These are phyloP conservation scores for Syzygium aromaticum DNA, from an alignment of 345 rosid species.

Conservation along the genomic window DNA sequence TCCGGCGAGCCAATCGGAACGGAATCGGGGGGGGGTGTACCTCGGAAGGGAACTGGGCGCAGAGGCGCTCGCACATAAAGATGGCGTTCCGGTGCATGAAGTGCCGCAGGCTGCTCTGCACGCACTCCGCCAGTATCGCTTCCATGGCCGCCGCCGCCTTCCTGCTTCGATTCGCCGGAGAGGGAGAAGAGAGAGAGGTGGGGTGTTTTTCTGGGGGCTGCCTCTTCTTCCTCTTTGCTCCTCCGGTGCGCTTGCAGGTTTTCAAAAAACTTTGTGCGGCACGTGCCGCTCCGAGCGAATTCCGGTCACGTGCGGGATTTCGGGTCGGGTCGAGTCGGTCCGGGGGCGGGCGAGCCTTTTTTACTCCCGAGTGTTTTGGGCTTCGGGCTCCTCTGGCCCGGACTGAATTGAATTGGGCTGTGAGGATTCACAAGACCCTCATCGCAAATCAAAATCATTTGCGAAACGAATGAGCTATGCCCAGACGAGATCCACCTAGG, in stretches of 20 bases:
- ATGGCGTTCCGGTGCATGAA: conserved; percentile 78
- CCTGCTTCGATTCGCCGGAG: conserved; percentile 5
- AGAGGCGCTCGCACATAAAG: conserved; percentile 96
- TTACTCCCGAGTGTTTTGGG: not conserved
- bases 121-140: conserved; percentile 67
- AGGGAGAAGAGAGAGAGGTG: conserved; percentile 5
- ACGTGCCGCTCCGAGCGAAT: not conserved
- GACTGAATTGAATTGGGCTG: not conserved
- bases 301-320: not conserved
- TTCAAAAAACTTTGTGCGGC: not conserved
- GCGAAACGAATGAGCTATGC: no score
- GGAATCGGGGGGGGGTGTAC: conserved; percentile 11
- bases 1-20: not conserved
- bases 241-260: not conserved
- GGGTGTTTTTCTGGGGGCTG: conserved; percentile 3
- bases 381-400: not conserved
- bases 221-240: not conserved
- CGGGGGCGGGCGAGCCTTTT: not conserved
- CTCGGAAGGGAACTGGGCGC: conserved; percentile 96
- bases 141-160: conserved; percentile 45
- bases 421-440: not conserved
- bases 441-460: no score
- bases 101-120: conserved; percentile 73
- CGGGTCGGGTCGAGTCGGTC: not conserved
- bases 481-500: no score